Evolutionary conservation across 2,329 filamentous ascomycete species (phyloP), one percentile per base, ranked within the genome.

Genomic region (Neobulgaria alba): DNA sequence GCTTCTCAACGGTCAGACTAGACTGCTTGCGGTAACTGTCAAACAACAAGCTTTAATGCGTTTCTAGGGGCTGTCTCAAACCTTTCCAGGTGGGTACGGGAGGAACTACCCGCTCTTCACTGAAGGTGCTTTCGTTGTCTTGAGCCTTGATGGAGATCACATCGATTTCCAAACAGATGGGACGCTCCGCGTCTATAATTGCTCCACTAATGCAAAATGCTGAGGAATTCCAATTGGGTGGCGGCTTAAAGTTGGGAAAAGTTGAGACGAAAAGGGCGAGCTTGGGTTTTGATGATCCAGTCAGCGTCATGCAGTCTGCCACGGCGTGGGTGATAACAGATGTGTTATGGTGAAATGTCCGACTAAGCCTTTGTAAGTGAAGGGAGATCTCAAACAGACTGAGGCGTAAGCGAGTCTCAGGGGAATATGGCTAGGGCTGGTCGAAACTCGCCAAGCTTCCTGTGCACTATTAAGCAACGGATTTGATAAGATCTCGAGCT

Each of bases 381-480:
- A 47, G 47, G 39, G 43, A 32, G 44, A 29, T 39, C 46, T 58
- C 53, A 62, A 63, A 61, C 61, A 56, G 49, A 47, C 47, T 61
- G 60, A 59, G 55, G 57, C 48, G 49, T 42, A 63, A 64, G 60
- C 60, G 62, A 63, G 62, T 65, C 64, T 65, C 62, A 59, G 48
- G 39, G 33, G 42, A 45, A 50, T 51, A 39, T 51, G 52, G 29
- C 20, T 45, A 17, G 30, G 14, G 41, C 38, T 31, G 29, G 39
- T 38, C 52, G 51, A 57, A 39, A 55, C 53, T 39, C 33, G 54
- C 52, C 53, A 56, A 57, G 55, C 46, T 47, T 52, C 47, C 47
- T 53, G 45, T 46, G 38, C 39, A 45, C 38, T 42, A 42, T 36
- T n/a, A n/a, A n/a, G n/a, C n/a, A n/a, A n/a, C 38, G 19, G 43